Base-by-base conservation (phyloP, 1,284 basidiomycete genomes). In the Rhodotorula glutinis region DNA sequence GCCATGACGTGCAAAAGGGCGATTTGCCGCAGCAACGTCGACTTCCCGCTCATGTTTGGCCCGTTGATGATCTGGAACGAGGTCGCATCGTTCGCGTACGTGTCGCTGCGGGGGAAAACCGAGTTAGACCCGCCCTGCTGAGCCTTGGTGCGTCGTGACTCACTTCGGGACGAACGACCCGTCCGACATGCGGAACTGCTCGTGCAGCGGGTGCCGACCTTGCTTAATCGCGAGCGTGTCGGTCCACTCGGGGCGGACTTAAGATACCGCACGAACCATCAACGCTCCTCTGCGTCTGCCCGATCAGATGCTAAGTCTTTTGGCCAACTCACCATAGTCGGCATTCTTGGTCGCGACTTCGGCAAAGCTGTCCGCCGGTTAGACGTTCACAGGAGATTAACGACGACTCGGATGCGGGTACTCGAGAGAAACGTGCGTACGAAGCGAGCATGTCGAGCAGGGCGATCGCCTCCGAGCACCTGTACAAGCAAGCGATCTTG, bases 11-110 rank as follows among this genome's bases (percentile, higher is more conserved):
- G 84, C 54, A 97, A 80, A 3, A 97, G 82, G 0, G 88, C 94
- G 40, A 92, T 85, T 77, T 96, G 92, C 25, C 87, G 85, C 16
- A 98, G 81, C 75, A 93, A 94, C 0, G 93, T 97, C 76, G 90
- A 95, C 79, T 98, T 98, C 1, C 92, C 90, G 40, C 90, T 89
- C 90, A 92, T 92, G 76, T 90, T 92, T 49, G 69, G 65, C 1
- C 74, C 75, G 17, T 69, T 68, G 49, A 96, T 84, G 27, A 95
- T 84, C 77, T 96, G 92, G 75, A 96, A 96, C 8, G 85, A 85
- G 0, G 90, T 87, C 0, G 87, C 83, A 58, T 89, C 87, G 68
- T 87, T 87, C 65, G 88, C 90, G 76, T 89, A 95, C 0, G 90
- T 86, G 76, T 96, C 92, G 75, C 95, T 96, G 4, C 90, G 84